Evolutionary conservation across 2,329 filamentous ascomycete genomes (phyloP), one percentile per base, ranked within the genome.

Genomic region (Calonectria pteridis): DNA sequence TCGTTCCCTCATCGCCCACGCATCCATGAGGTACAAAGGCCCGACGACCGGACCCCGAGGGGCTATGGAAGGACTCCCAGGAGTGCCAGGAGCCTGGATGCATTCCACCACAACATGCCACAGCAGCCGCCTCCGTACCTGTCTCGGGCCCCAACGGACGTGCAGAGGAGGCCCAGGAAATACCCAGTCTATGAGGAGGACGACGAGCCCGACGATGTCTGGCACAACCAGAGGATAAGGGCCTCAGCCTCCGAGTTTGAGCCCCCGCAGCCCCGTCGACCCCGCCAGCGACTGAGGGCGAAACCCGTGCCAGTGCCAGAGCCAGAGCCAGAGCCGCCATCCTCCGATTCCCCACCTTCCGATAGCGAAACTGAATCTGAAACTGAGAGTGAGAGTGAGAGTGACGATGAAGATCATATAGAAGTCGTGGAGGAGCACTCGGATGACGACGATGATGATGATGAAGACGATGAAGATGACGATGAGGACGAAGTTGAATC

Each of bases 1-100:
- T 78, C 80, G 75, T 76, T 75, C 75, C 79, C 82, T 78, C 80
- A 79, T 79, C 75, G 76, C 72, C 77, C 78, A 65, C 79, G 74
- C 69, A 65, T 80, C 74, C 69, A 76, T 64, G 76, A 79, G 77
- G 71, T 84, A 83, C 82, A 83, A 80, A 84, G 82, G 70, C 77
- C 78, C 75, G 78, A 77, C 77, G 78, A 82, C 76, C 78, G 79
- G 76, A 78, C 81, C 62, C 76, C 77, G 71, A 79, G 76, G 73
- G 78, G 76, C 74, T 75, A 77, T 69, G 73, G 73, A 67, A 76
- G 71, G 70, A 77, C 50, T 59, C 74, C 66, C 53, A 76, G 71
- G 74, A 77, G 66, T 50, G 74, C 76, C 43, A 81, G 77, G 73
- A 83, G 78, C 75, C 68, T 80, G 73, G 82, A 82, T 70, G 78